These are phyloP conservation scores for Haberlea rhodopensis DNA, from an alignment of 257 asterid genomes.

Conservation along the genomic window DNA sequence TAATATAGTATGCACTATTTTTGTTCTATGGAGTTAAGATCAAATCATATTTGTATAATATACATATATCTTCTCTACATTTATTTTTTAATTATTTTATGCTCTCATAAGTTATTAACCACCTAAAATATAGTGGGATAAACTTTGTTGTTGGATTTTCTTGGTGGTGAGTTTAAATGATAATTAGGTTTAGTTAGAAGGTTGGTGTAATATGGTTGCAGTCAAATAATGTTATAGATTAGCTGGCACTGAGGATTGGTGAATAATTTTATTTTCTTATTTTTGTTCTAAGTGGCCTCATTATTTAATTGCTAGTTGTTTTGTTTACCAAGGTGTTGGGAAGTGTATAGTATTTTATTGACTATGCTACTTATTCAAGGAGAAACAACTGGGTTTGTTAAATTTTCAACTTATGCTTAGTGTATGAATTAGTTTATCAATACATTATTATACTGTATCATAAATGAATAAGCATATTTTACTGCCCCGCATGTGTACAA, in stretches of 20 bases:
- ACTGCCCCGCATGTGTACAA: neutral
- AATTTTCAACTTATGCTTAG: neutral
- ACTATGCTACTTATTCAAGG: slow-evolving; percentile 12
- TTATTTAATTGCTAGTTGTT: slow-evolving; percentile 6
- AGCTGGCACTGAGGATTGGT: slow-evolving; percentile 28
- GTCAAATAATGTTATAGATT: slow-evolving; percentile 19
- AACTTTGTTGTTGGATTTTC: slow-evolving; percentile 11
- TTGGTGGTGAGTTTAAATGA: slow-evolving; percentile 25
- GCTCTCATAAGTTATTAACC: neutral
- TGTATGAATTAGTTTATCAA: neutral
- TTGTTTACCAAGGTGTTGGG: slow-evolving; percentile 29
- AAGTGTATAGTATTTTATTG: slow-evolving; percentile 26
- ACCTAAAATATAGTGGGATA: neutral
- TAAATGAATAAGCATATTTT: neutral
- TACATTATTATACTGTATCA: neutral
- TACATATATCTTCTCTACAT: neutral
- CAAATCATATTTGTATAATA: neutral
- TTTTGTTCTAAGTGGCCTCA: slow-evolving; percentile 9
- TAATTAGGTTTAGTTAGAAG: slow-evolving; percentile 28
- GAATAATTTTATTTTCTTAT: slow-evolving; percentile 32
- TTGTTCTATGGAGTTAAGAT: neutral
- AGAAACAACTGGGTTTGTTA: slow-evolving; percentile 23
- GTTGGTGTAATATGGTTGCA: slow-evolving; percentile 19
- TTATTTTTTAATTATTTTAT: no score
- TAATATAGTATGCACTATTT: neutral